phyloP scores from a whole-genome alignment of 2,329 filamentous ascomycete species.

The Madurella mycetomatis region DNA sequence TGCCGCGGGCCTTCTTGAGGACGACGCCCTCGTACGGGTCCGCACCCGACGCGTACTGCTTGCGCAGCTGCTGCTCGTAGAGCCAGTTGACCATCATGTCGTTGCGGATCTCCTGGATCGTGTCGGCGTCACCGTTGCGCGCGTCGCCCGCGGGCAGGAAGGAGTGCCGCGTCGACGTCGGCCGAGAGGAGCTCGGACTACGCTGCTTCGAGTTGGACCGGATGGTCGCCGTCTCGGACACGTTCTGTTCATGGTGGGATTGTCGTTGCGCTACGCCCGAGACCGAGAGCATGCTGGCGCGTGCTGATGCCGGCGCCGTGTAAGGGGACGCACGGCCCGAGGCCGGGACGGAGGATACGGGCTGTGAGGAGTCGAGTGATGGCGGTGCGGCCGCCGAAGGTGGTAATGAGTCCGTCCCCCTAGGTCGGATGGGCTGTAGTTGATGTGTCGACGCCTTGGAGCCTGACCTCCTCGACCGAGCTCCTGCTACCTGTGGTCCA shows the following conservation, averaged over 20 bases:
- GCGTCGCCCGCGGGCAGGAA: constrained; percentile 38
- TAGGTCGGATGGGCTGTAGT: constrained; percentile 12
- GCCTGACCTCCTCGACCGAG: not conserved
- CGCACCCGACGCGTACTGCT: constrained; percentile 36
- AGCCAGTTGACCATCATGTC: constrained; percentile 63
- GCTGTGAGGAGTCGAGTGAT: constrained; percentile 3
- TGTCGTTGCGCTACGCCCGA: constrained; percentile 6
- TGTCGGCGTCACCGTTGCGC: constrained; percentile 39
- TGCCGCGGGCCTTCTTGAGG: constrained; percentile 37
- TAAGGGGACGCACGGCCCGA: constrained; percentile 6
- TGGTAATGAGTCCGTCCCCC: not conserved
- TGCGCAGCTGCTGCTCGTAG: constrained; percentile 56
- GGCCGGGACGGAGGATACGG: not conserved
- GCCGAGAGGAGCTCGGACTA: constrained; percentile 12
- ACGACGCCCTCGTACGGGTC: constrained; percentile 38
- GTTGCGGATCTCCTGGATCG: constrained; percentile 49
- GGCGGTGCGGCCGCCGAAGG: not conserved
- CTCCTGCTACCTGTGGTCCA: constrained; percentile 1
- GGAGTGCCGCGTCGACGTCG: constrained; percentile 27
- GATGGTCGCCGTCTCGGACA: constrained; percentile 9
- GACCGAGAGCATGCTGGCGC: constrained; percentile 16
- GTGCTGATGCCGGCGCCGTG: not conserved
- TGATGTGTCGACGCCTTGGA: constrained; percentile 16
- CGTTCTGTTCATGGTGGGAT: not conserved
- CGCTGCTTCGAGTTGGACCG: constrained; percentile 7